Evolutionary conservation across 1,284 basidiomycete species (phyloP), one percentile per base, ranked within the genome.

Genomic region (Hypsizygus ulmarius): DNA sequence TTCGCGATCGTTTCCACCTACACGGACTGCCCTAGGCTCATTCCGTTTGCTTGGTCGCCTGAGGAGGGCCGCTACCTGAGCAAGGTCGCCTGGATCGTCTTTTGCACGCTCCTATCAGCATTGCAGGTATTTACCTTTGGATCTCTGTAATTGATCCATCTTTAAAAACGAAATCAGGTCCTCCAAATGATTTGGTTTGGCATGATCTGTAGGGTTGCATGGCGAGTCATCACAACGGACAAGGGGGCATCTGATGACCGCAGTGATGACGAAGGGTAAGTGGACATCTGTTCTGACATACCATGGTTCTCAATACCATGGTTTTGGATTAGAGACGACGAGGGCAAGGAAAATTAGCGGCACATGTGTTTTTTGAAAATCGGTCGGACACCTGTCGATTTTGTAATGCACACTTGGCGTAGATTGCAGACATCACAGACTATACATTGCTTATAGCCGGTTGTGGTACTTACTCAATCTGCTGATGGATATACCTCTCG

Each of bases 181-280:
- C 64, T 97, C 29, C 85, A 94, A 63, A 70, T 84, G 12, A 66
- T 90, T 36, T 97, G 94, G 95, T 93, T 93, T 68, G 75, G 74
- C 58, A 86, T 89, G 82, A 93, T 95, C 52, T 80, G 84, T 57
- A 79, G 82, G 21, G 80, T 97, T 11, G 90, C 91, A 8, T 91
- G 81, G 63, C 75, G 83, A 19, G 94, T 96, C 1, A 62, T 96
- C 19, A 78, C 71, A 32, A 76, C 73, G 9, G 92, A 90, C 0
- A 68, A 81, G 35, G 86, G 83, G 2, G 95, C 94, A 1, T 84
- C 91, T 39, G 96, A 98, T 61, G 75, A 74, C 18, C 79, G 94
- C 49, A 93, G 90, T 61, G 93, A 96, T 55, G 89, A 90, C 51
- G 93, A 94, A 65, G 74, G 67, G 82, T 84, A 46, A 61, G 62